Percentiles rank a stretch among this genome's conserved stretches.
phyloP scores from a whole-genome alignment of 169 alveolate species.

The Plasmodium gallinaceum region DNA sequence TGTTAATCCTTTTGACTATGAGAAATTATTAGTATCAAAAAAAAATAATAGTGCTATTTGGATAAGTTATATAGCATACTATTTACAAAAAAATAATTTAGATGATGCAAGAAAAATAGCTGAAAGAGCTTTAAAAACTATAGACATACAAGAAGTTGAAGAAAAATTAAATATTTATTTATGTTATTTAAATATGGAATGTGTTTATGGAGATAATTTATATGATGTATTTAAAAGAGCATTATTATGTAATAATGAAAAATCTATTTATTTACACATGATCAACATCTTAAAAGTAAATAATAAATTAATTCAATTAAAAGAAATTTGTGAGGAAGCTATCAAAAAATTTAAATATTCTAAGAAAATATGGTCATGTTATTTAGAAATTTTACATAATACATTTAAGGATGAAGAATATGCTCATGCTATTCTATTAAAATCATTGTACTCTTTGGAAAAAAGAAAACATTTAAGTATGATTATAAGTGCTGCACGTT shows the following conservation, averaged over 20 bases:
- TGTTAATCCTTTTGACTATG: slow-evolving; percentile 73
- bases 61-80: slow-evolving; percentile 87
- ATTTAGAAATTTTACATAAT: slow-evolving; percentile 52
- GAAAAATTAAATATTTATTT: slow-evolving; percentile 88
- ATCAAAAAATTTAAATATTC: slow-evolving; percentile 82
- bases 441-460: slow-evolving; percentile 74
- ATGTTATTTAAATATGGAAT: slow-evolving; percentile 89
- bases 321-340: slow-evolving; percentile 81
- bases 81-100: slow-evolving; percentile 83
- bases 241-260: slow-evolving; percentile 81
- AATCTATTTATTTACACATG: slow-evolving; percentile 81
- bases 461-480: slow-evolving; percentile 80
- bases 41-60: slow-evolving; percentile 81
- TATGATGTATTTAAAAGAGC: slow-evolving; percentile 83
- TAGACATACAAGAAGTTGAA: slow-evolving; percentile 84
- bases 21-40: slow-evolving; percentile 77
- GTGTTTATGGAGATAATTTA: slow-evolving; percentile 85
- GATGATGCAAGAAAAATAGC: slow-evolving; percentile 88
- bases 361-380: slow-evolving; percentile 78
- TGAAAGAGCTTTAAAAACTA: slow-evolving; percentile 85
- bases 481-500: slow-evolving; percentile 86
- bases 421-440: slow-evolving; percentile 73
- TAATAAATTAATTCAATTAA: slow-evolving; percentile 78
- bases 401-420: slow-evolving; percentile 77
- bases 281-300: slow-evolving; percentile 76